These are phyloP conservation scores for Psilocybe cubensis DNA, from an alignment of 768 basidiomycete genomes.

Conservation along the genomic window DNA sequence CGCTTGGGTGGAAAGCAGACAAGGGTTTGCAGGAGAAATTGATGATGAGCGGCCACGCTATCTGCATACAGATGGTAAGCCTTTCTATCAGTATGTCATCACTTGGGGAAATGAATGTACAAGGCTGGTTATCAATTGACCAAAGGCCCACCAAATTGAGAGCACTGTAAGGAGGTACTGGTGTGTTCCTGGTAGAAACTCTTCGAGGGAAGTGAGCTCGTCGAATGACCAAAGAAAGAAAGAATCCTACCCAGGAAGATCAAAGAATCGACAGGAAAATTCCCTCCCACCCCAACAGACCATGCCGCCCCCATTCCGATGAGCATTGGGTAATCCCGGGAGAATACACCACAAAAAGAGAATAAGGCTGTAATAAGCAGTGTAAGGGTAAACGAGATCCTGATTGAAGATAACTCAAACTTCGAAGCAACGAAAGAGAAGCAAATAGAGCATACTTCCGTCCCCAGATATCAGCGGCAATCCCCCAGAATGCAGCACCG, in stretches of 20 bases:
- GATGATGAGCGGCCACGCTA: conserved; percentile 77
- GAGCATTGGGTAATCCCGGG: conserved; percentile 52
- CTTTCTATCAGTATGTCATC: conserved; percentile 30
- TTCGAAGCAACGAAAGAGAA: not conserved
- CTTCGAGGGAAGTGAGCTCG: conserved; percentile 33
- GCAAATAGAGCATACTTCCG: conserved; percentile 43
- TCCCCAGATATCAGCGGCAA: conserved; percentile 74
- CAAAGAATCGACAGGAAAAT: conserved; percentile 72
- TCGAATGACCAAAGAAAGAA: not conserved
- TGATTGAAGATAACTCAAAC: conserved; percentile 20
- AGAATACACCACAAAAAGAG: conserved; percentile 62
- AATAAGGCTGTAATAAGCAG: conserved; percentile 71
- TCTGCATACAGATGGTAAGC: not conserved
- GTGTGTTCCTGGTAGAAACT: conserved; percentile 72
- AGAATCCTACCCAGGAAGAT: conserved; percentile 65
- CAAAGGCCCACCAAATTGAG: conserved; percentile 82
- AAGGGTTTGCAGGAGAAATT: conserved; percentile 65
- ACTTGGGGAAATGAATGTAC: conserved; percentile 20
- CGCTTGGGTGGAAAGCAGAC: conserved; percentile 34
- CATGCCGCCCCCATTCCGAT: conserved; percentile 58
- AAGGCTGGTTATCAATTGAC: conserved; percentile 64
- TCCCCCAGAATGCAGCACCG: conserved; percentile 71
- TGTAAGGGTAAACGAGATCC: conserved; percentile 71
- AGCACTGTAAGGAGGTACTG: conserved; percentile 78
- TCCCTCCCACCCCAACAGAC: conserved; percentile 72